A percentile compares a stretch with the other conserved stretches of the same genome.
phyloP scores from a whole-genome alignment of 1,284 basidiomycete genomes.

The Entoloma clypeatum region DNA sequence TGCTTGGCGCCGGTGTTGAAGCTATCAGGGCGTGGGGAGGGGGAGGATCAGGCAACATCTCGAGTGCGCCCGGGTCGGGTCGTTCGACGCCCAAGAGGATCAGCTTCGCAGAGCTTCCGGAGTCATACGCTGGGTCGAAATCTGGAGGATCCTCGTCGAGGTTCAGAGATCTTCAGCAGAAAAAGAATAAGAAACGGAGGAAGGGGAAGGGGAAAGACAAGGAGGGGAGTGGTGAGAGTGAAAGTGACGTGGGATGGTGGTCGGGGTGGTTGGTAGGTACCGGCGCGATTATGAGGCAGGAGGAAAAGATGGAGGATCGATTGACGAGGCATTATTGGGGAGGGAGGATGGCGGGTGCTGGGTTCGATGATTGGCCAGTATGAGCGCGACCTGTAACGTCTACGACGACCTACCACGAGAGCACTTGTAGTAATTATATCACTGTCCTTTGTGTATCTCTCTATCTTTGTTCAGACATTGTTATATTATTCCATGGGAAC shows the following conservation, averaged over 20 bases:
- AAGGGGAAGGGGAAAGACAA: constrained; percentile 14
- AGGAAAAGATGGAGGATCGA: constrained; percentile 49
- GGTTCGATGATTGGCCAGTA: too few relatives aligned
- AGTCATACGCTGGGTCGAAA: constrained; percentile 41
- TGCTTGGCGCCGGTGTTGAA: constrained; percentile 24
- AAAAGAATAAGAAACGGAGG: constrained; percentile 20
- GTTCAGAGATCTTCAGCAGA: too few relatives aligned
- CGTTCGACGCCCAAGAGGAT: constrained; percentile 70
- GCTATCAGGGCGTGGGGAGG: constrained; percentile 15
- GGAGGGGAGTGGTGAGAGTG: constrained; percentile 8
- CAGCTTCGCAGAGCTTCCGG: constrained; percentile 69
- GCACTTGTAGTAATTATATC: too few relatives aligned
- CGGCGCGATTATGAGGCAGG: constrained; percentile 30
- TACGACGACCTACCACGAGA: too few relatives aligned
- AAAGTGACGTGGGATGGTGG: too few relatives aligned
- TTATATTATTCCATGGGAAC: too few relatives aligned
- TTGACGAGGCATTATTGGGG: constrained; percentile 43
- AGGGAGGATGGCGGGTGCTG: constrained; percentile 33
- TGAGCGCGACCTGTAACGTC: too few relatives aligned
- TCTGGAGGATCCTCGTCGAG: constrained; percentile 27
- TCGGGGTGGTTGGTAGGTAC: constrained; percentile 41
- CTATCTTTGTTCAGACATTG: too few relatives aligned
- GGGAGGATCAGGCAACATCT: too few relatives aligned
- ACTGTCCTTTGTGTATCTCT: too few relatives aligned
- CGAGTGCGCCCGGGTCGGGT: constrained; percentile 34